Base-by-base conservation (phyloP, 2,329 filamentous ascomycete species). In the Dissoconium aciculare region DNA sequence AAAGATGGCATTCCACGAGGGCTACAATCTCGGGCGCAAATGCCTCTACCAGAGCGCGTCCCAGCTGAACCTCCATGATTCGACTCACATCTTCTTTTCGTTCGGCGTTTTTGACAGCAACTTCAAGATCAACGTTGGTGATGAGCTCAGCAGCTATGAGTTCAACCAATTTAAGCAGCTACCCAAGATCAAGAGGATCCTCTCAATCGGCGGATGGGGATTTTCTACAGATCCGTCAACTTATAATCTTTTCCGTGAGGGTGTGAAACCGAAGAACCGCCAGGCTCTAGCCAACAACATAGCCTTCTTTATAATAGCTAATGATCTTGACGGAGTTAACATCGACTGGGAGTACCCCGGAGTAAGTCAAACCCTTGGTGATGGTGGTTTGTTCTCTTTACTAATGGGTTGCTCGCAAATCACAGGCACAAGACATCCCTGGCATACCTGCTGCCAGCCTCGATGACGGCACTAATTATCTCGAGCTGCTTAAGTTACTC, bases 271-370 rank as follows among this genome's bases (percentile, higher is more conserved):
- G 19, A n/a, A 23, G n/a, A 23, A 23, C 19, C 19, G n/a, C 8
- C 8, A 23, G 8, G n/a, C 8, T 8, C 8, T 23, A n/a, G 19
- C 19, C 8, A 23, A 23, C 19, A 23, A 23, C n/a, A 8, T 23
- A n/a, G n/a, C 8, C 8, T 8, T 8, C 19, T 23, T 23, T 23
- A n/a, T 23, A 8, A 23, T 8, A 8, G 19, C 8, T 8, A 8
- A 23, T n/a, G n/a, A 23, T n/a, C 19, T 23, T n/a, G 19, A 23
- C 19, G 19, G 19, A n/a, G 19, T 23, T 8, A n/a, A 23, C 19
- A 23, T 23, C n/a, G 19, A 23, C 19, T 23, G 19, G 19, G 19
- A 23, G 19, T 23, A 8, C n/a, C 19, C 19, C 19, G 19, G n/a
- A 8, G n/a, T n/a, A n/a, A n/a, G n/a, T n/a, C n/a, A n/a, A n/a